A percentile compares a stretch with the other conserved stretches of the same genome.
These are phyloP conservation scores for Zygotorulaspora danielsina DNA, from an alignment of 805 yeast genomes.

Conservation along the genomic window DNA sequence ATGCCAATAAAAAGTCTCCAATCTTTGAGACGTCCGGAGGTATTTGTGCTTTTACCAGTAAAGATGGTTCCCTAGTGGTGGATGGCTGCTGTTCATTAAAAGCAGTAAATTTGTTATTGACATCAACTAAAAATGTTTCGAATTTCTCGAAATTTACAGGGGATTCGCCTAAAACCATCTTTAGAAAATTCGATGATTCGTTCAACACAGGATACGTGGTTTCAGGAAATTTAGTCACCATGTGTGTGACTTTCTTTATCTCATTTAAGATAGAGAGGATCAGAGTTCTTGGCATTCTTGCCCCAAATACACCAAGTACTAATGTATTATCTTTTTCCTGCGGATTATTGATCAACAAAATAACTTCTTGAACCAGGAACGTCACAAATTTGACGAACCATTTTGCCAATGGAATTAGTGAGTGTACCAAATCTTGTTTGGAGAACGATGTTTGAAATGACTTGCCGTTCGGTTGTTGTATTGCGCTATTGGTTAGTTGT, in stretches of 20 bases:
- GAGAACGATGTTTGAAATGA: constrained; percentile 47
- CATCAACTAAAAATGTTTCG: constrained; percentile 58
- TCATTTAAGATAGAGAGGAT: constrained; percentile 63
- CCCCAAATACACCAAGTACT: constrained; percentile 55
- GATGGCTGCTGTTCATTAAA: constrained; percentile 31
- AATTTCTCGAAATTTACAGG: constrained; percentile 54
- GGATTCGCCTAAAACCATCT: constrained; percentile 37
- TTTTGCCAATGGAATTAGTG: constrained; percentile 70
- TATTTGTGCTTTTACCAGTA: constrained; percentile 58
- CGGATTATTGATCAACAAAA: constrained; percentile 40
- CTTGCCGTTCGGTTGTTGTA: constrained; percentile 46
- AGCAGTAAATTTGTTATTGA: constrained; percentile 38
- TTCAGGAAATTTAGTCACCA: constrained; percentile 52
- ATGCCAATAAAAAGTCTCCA: constrained; percentile 28
- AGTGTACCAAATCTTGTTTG: constrained; percentile 59
- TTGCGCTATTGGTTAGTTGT: constrained; percentile 24
- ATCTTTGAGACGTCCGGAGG: constrained; percentile 40
- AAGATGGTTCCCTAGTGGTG: constrained; percentile 33
- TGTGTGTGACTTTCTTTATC: constrained; percentile 55
- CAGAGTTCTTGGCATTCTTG: constrained; percentile 67
- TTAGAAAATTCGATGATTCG: constrained; percentile 33
- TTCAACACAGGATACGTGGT: constrained; percentile 41
- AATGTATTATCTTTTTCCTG: constrained; percentile 36
- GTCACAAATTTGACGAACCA: constrained; percentile 83
- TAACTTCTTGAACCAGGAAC: constrained; percentile 66